These are phyloP conservation scores for Daldinia loculata DNA, from an alignment of 495 filamentous ascomycete genomes.

Conservation along the genomic window DNA sequence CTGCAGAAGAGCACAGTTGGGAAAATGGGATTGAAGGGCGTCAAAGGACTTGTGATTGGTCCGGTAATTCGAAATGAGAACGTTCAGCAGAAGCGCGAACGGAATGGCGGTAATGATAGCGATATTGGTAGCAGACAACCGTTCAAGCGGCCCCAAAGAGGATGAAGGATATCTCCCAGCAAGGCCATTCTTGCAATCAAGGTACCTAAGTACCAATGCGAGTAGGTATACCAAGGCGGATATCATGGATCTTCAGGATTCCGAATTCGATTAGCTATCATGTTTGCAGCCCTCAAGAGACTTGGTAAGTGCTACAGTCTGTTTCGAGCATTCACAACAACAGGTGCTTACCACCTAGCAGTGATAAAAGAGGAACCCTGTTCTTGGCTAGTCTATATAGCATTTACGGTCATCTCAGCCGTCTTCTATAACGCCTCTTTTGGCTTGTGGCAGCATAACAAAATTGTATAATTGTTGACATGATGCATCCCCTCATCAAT, in stretches of 20 bases:
- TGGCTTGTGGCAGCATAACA: neutral
- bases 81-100: neutral
- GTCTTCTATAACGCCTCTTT: neutral
- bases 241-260: neutral
- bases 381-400: neutral
- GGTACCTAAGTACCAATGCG: neutral
- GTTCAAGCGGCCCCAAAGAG: neutral
- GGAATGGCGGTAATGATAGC: neutral
- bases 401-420: neutral
- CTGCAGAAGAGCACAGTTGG: conserved; percentile 56
- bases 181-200: neutral
- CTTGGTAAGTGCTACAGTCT: neutral
- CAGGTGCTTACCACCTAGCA: neutral
- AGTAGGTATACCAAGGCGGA: neutral
- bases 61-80: neutral
- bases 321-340: neutral
- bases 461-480: neutral
- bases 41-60: conserved; percentile 46
- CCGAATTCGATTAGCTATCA: neutral
- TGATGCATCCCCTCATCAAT: neutral
- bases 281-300: neutral
- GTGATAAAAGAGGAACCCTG: neutral
- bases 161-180: neutral
- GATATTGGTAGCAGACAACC: neutral
- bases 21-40: conserved; percentile 64